phyloP scores from a whole-genome alignment of 2,329 filamentous ascomycete genomes.

The Dothideomycetidae sp. region DNA sequence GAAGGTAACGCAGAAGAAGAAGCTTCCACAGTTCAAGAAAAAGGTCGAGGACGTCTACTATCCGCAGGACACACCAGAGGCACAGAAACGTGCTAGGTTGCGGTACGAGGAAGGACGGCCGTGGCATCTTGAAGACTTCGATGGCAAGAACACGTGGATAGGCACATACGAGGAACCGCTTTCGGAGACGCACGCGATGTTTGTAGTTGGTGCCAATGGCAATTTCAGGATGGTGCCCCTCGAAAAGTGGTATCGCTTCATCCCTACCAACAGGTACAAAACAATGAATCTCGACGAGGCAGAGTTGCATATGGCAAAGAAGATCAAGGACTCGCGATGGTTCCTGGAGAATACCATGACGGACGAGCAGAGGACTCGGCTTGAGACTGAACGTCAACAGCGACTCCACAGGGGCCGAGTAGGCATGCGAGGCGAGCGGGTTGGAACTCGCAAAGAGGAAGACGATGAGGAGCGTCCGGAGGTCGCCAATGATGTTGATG shows the following conservation, averaged over 20 bases:
- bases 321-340: conserved; percentile 65
- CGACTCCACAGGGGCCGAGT: conserved; percentile 45
- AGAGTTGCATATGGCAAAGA: conserved; percentile 69
- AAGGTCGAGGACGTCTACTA: conserved; percentile 78
- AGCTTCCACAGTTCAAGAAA: conserved; percentile 52
- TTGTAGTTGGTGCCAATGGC: conserved; percentile 55
- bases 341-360: conserved; percentile 47
- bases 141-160: conserved; percentile 88
- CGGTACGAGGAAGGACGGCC: conserved; percentile 90
- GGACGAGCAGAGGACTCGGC: conserved; percentile 14
- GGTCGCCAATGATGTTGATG: conserved; percentile 44
- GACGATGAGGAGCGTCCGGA: conserved; percentile 29
- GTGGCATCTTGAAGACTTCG: conserved; percentile 94
- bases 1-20: conserved; percentile 39
- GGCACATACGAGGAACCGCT: conserved; percentile 81
- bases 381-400: conserved; percentile 19
- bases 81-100: conserved; percentile 49
- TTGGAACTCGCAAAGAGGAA: conserved; percentile 21
- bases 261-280: conserved; percentile 47
- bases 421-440: conserved; percentile 15
- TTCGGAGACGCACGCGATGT: conserved; percentile 65
- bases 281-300: conserved; percentile 71
- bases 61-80: conserved; percentile 59
- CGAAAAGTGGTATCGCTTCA: conserved; percentile 92
- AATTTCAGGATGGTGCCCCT: conserved; percentile 75